Evolutionary conservation across 805 yeast species (phyloP).

Genomic region (Yarrowia alimentaria): DNA sequence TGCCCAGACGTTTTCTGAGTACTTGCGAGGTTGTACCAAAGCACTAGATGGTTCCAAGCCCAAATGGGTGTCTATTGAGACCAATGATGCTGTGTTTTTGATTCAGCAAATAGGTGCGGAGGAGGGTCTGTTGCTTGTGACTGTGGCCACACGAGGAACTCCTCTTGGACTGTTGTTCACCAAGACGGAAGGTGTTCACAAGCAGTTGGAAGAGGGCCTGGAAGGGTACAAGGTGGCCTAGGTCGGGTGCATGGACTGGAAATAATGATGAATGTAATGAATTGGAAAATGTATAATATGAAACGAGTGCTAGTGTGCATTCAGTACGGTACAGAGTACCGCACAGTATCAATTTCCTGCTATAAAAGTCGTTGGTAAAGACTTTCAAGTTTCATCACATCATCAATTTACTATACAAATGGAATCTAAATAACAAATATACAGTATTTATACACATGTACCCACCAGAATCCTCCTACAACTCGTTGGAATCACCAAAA

Average conservation of each 20-base stretch:
- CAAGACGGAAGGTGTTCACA: conserved; percentile 34
- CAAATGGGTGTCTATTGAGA: conserved; percentile 36
- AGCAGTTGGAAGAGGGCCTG: conserved; percentile 34
- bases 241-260: too few relatives aligned
- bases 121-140: conserved; percentile 32
- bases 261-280: too few relatives aligned
- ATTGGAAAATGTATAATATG: too few relatives aligned
- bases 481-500: conserved; percentile 50
- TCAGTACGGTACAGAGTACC: too few relatives aligned
- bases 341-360: too few relatives aligned
- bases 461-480: background rate
- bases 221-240: conserved; percentile 31
- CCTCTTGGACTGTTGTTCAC: conserved; percentile 35
- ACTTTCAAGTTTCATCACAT: background rate
- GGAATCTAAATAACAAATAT: too few relatives aligned
- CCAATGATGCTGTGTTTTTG: conserved; percentile 33
- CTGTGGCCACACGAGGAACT: conserved; percentile 36
- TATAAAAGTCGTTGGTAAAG: too few relatives aligned
- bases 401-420: background rate
- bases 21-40: conserved; percentile 25
- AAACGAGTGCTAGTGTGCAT: too few relatives aligned
- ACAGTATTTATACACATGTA: too few relatives aligned
- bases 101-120: conserved; percentile 30
- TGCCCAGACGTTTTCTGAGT: conserved; percentile 36
- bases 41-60: conserved; percentile 25